Percentiles rank a stretch among this genome's conserved stretches.
phyloP scores from a whole-genome alignment of 108 stramenopile species.

The Nannochloropsis granulata region DNA sequence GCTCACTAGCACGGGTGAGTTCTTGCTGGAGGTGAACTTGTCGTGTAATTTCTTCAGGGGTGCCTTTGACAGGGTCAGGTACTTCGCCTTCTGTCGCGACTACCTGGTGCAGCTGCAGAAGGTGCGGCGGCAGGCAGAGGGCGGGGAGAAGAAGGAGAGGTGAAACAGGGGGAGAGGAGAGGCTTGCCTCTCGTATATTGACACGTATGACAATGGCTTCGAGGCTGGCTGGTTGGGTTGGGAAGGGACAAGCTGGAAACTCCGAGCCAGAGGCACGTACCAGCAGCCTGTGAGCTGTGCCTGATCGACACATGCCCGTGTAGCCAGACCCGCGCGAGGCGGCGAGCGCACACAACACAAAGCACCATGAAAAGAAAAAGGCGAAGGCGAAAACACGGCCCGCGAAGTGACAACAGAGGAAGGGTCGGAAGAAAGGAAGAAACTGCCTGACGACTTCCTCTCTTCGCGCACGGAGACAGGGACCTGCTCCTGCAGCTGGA shows the following conservation, averaged over 20 bases:
- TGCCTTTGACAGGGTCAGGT: not conserved
- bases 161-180: not conserved
- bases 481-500: too few species aligned
- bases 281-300: not conserved
- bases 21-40: constrained; percentile 46
- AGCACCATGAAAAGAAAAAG: too few species aligned
- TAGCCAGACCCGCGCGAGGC: too few species aligned
- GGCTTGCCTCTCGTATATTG: not conserved
- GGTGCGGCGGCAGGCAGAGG: not conserved
- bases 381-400: too few species aligned
- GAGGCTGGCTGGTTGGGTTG: too few species aligned
- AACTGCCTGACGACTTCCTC: too few species aligned
- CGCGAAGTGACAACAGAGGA: too few species aligned
- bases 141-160: too few species aligned
- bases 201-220: too few species aligned
- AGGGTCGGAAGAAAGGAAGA: too few species aligned
- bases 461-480: not conserved
- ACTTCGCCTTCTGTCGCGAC: not conserved
- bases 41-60: constrained; percentile 55
- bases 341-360: not conserved
- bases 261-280: not conserved
- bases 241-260: too few species aligned
- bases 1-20: constrained; percentile 37
- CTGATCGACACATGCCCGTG: too few species aligned
- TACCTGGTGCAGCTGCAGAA: not conserved